Evolutionary conservation across 345 rosid species (phyloP), one percentile per base, ranked within the genome.

Genomic region (Linum tenue): DNA sequence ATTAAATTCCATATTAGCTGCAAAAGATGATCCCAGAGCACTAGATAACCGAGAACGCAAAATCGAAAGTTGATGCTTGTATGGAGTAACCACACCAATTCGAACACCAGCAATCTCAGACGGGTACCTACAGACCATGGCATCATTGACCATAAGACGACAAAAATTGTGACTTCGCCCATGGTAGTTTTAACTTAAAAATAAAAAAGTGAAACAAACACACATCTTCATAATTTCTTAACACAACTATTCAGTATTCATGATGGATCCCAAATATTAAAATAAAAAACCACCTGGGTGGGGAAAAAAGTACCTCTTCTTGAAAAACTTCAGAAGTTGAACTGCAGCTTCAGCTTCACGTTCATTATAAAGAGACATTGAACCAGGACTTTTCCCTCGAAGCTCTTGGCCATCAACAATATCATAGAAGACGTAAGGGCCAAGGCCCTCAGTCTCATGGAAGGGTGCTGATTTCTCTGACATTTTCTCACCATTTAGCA

Each of bases 341-440:
- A 90, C 89, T 17, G 92, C 94, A 65, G 99, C 96, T 72, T 86
- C 95, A 71, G 80, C 96, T 81, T 94, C 97, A 41, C 63, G 87
- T 69, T 94, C 92, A 77, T 94, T 94, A 70, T 79, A 88, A 60
- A 85, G 85, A 62, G 95, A 88, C 62, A 81, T 72, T 3, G 86
- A 75, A 81, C 92, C 96, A 65, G 95, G 78, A 73, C 83, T 83
- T 67, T 81, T 83, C 39, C 89, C 82, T 55, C 82, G 91, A 68
- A 82, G 80, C 85, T 90, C 97, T 68, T 74, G 77, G 72, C 99
- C 99, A 71, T 94, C 97, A 67, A 75, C 57, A 44, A 94, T 71
- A 72, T 94, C 95, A 75, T 82, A 86, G 69, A 94, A 88, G 51
- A 88, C 70, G 75, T 90, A 94, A 39, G 99, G 99, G 55, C 92